Evolutionary conservation across 75 land plant species (phyloP).

Genomic region (Selaginella moellendorffii): DNA sequence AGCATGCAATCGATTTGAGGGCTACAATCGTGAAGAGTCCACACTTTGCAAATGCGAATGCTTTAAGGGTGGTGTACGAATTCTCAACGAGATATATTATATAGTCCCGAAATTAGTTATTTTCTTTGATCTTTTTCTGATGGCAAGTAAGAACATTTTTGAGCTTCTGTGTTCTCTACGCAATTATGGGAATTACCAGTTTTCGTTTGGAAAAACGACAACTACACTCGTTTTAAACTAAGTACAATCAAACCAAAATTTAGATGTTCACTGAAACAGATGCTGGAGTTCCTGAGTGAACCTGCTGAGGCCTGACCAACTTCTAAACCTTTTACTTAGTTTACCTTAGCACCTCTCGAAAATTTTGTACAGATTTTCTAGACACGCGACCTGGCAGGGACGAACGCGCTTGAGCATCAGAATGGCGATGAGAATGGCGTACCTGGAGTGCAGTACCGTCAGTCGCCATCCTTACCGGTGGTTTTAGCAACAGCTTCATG

Average conservation of each 20-base stretch:
- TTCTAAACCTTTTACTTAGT: neutral
- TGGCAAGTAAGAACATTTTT: too few species aligned
- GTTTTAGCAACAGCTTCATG: constrained; percentile 86
- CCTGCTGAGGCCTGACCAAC: neutral
- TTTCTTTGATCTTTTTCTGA: too few species aligned
- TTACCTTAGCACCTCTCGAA: constrained; percentile 70
- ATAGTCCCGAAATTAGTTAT: too few species aligned
- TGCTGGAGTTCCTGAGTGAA: neutral
- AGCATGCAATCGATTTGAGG: too few species aligned
- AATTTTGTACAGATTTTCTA: constrained; percentile 86
- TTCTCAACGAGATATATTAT: too few species aligned
- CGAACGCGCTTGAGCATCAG: neutral
- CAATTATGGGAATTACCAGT: too few species aligned
- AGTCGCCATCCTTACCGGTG: constrained; percentile 71
- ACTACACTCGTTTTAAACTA: too few species aligned
- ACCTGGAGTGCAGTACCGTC: constrained; percentile 94
- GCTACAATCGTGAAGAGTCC: too few species aligned
- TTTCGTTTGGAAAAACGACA: too few species aligned
- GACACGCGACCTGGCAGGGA: constrained; percentile 61
- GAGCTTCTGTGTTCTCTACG: too few species aligned
- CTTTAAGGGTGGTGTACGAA: too few species aligned
- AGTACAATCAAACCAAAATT: neutral
- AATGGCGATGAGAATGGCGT: neutral
- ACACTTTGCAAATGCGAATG: too few species aligned
- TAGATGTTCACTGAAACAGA: neutral